phyloP scores from a whole-genome alignment of 192 early-diverging fungal genomes.

The Linnemannia zychae region DNA sequence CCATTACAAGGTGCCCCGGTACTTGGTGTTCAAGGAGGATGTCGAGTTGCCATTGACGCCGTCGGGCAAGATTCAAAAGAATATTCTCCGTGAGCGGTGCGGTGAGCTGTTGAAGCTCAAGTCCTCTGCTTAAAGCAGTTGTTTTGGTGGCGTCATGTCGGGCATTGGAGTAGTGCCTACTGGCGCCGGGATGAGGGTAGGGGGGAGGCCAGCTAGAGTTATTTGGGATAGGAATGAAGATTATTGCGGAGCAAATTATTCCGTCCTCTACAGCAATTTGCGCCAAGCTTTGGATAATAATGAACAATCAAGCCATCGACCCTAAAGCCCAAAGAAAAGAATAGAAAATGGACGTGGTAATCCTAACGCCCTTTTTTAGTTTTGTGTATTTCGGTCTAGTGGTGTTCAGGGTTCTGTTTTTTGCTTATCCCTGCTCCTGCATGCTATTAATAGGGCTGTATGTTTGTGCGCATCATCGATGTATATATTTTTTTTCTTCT shows the following conservation, averaged over 20 bases:
- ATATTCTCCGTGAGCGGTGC: conserved; percentile 52
- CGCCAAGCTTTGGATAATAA: not conserved
- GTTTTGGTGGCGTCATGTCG: not conserved
- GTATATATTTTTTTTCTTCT: too few species aligned
- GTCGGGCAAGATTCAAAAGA: conserved; percentile 65
- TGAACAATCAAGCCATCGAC: not conserved
- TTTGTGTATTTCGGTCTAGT: too few species aligned
- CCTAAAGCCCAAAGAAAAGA: not conserved
- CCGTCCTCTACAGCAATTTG: not conserved
- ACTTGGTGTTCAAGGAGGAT: conserved; percentile 45
- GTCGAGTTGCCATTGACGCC: conserved; percentile 59
- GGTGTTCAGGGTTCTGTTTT: too few species aligned
- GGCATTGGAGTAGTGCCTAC: not conserved
- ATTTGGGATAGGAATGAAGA: too few species aligned
- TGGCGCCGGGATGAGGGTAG: not conserved
- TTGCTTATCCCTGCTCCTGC: too few species aligned
- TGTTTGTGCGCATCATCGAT: too few species aligned
- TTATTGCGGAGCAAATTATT: not conserved
- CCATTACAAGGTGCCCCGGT: conserved; percentile 62
- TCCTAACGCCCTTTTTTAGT: too few species aligned
- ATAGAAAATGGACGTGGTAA: not conserved
- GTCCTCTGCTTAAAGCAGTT: not conserved
- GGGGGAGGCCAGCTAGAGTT: not conserved
- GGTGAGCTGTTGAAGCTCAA: conserved; percentile 17
- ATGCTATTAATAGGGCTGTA: too few species aligned